phyloP scores from a whole-genome alignment of 306 rosid species.

The Dalbergia cultrata region DNA sequence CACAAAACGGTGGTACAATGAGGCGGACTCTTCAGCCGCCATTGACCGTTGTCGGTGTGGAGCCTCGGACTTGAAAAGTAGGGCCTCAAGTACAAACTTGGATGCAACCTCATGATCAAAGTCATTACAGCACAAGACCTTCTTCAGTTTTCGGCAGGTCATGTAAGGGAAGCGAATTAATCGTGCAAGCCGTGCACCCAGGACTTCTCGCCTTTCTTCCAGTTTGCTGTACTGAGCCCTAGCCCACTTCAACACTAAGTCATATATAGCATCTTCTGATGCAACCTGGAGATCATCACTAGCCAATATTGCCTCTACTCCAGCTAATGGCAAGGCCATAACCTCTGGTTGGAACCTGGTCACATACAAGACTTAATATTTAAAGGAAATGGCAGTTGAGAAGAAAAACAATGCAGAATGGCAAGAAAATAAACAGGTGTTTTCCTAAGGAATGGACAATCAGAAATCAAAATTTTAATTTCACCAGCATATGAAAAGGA shows the following conservation, averaged over 20 bases:
- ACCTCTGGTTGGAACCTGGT: conserved; percentile 91
- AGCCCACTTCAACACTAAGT: conserved; percentile 92
- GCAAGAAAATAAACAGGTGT: conserved; percentile 22
- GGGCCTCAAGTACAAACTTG: conserved; percentile 90
- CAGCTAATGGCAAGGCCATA: conserved; percentile 89
- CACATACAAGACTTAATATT: conserved; percentile 44
- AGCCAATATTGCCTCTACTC: conserved; percentile 86
- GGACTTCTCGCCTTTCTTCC: conserved; percentile 86
- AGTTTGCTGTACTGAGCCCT: conserved; percentile 69
- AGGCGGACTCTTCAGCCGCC: conserved; percentile 79
- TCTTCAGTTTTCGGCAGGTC: conserved; percentile 92
- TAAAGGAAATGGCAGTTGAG: conserved; percentile 13
- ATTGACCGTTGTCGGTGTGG: conserved; percentile 89
- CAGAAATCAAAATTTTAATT: background rate
- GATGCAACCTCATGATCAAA: conserved; percentile 87
- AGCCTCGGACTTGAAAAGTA: conserved; percentile 92
- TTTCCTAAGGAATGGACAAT: conserved; percentile 19
- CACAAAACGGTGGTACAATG: conserved; percentile 72
- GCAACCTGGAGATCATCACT: conserved; percentile 97
- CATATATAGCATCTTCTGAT: conserved; percentile 97
- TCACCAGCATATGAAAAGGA: background rate
- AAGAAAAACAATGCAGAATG: conserved; percentile 28
- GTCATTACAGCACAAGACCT: conserved; percentile 86
- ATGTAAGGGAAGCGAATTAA: conserved; percentile 90
- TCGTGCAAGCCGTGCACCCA: conserved; percentile 77